Conservation (phyloP, 257 asterid species). For the Lantana camara region DNA sequence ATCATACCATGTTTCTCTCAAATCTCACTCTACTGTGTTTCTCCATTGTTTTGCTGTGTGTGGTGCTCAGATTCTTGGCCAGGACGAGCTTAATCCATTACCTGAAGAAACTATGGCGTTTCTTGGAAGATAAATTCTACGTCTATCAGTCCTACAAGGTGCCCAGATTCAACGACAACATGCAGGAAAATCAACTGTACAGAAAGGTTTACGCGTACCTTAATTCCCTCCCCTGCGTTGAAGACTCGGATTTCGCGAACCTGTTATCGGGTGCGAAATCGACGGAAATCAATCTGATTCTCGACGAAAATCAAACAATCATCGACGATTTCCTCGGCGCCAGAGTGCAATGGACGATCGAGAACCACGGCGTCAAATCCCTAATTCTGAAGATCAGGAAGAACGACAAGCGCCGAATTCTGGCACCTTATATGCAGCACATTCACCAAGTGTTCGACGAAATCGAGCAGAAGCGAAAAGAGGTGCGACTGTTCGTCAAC, state of each 20-base stretch:
- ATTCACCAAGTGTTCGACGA: conserved; percentile 70
- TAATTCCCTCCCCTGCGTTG: conserved; percentile 70
- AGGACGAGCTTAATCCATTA: conserved; percentile 49
- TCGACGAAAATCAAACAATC: conserved; percentile 61
- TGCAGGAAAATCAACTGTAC: conserved; percentile 87
- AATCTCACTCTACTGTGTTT: conserved; percentile 40
- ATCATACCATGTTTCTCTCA: conserved; percentile 46
- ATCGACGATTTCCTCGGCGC: conserved; percentile 74
- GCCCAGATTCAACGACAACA: conserved; percentile 81
- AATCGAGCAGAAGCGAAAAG: conserved; percentile 67
- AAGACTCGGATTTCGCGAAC: conserved; percentile 82
- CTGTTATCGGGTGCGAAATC: conserved; percentile 67
- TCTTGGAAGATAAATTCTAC: conserved; percentile 56
- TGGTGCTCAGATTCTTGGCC: conserved; percentile 43
- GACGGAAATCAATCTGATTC: conserved; percentile 63
- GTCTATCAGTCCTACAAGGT: conserved; percentile 82
- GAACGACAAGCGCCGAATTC: conserved; percentile 68
- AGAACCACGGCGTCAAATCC: conserved; percentile 40
- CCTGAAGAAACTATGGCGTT: conserved; percentile 48
- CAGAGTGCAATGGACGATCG: conserved; percentile 64
- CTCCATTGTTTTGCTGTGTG: conserved; percentile 28
- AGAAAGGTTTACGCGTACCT: conserved; percentile 65
- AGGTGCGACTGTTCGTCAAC: conserved; percentile 65
- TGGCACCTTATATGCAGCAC: conserved; percentile 72
- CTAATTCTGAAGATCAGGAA: conserved; percentile 63